These are phyloP conservation scores for Ophiocordyceps camponoti-rufipedis DNA, from an alignment of 2,329 filamentous ascomycete species.

Conservation along the genomic window DNA sequence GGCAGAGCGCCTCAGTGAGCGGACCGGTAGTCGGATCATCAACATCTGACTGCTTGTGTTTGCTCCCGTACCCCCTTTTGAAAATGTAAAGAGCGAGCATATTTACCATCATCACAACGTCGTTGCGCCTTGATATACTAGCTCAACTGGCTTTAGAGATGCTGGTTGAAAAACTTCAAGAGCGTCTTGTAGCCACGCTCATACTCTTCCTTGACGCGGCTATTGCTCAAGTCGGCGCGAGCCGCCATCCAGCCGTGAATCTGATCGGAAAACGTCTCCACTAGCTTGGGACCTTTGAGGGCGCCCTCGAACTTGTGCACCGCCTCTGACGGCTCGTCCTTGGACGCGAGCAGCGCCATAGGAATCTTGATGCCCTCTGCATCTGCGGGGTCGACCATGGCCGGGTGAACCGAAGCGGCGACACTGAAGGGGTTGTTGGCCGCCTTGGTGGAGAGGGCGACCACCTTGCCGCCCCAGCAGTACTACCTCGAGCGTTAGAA, in stretches of 20 bases:
- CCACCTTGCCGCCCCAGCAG: constrained; percentile 58
- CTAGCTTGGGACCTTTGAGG: constrained; percentile 35
- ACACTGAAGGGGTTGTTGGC: constrained; percentile 35
- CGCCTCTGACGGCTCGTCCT: constrained; percentile 38
- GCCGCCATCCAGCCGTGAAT: constrained; percentile 62
- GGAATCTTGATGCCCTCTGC: constrained; percentile 42
- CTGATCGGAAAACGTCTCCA: constrained; percentile 49
- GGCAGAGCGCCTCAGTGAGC: neutral
- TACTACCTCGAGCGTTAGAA: neutral
- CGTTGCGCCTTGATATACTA: no score
- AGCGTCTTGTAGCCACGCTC: constrained; percentile 41
- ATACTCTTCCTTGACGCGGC: constrained; percentile 41
- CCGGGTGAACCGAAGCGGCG: constrained; percentile 35
- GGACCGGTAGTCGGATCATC: neutral
- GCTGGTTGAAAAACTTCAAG: constrained; percentile 36
- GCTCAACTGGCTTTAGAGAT: constrained; percentile 15
- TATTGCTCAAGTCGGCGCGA: constrained; percentile 37
- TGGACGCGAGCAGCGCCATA: constrained; percentile 43
- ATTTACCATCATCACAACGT: no score
- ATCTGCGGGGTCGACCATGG: constrained; percentile 45
- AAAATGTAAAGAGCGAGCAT: no score
- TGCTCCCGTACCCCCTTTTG: no score
- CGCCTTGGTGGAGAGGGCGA: constrained; percentile 29
- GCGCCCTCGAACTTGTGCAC: constrained; percentile 37
- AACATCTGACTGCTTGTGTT: neutral